Percentiles rank a stretch among this genome's conserved stretches.
phyloP scores from a whole-genome alignment of 805 yeast species.

The Teunomyces aglyptinius region DNA sequence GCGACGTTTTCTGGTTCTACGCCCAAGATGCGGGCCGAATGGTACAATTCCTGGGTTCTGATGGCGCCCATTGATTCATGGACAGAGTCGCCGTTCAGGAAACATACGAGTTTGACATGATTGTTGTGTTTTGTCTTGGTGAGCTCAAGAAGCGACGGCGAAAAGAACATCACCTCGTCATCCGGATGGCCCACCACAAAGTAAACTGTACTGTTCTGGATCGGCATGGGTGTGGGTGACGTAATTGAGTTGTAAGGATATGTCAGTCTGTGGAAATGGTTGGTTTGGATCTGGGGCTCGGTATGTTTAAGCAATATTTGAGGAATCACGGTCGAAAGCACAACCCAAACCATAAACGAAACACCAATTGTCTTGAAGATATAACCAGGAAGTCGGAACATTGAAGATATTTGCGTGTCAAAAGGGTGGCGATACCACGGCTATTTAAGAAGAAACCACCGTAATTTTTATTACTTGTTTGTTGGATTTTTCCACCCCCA shows the following conservation, averaged over 20 bases:
- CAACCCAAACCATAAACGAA: constrained; percentile 37
- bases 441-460: background rate
- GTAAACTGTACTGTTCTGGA: constrained; percentile 38
- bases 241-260: constrained; percentile 40
- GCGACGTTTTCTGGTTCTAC: constrained; percentile 39
- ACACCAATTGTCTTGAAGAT: constrained; percentile 14
- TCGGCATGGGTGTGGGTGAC: constrained; percentile 30
- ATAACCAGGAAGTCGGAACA: constrained; percentile 9
- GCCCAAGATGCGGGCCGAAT: constrained; percentile 56
- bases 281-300: constrained; percentile 26
- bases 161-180: constrained; percentile 97
- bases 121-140: constrained; percentile 49
- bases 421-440: background rate
- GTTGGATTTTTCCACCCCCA: constrained; percentile 2
- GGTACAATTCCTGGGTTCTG: constrained; percentile 58
- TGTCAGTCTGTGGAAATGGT: constrained; percentile 17
- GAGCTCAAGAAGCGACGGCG: constrained; percentile 66
- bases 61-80: constrained; percentile 68
- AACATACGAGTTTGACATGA: constrained; percentile 58
- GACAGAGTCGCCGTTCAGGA: constrained; percentile 66
- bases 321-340: constrained; percentile 40
- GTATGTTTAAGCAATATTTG: constrained; percentile 31
- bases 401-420: background rate
- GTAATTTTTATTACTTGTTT: background rate
- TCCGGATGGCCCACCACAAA: constrained; percentile 93